phyloP scores from a whole-genome alignment of 192 early-diverging fungal genomes.

The Backusella liffmaniae region DNA sequence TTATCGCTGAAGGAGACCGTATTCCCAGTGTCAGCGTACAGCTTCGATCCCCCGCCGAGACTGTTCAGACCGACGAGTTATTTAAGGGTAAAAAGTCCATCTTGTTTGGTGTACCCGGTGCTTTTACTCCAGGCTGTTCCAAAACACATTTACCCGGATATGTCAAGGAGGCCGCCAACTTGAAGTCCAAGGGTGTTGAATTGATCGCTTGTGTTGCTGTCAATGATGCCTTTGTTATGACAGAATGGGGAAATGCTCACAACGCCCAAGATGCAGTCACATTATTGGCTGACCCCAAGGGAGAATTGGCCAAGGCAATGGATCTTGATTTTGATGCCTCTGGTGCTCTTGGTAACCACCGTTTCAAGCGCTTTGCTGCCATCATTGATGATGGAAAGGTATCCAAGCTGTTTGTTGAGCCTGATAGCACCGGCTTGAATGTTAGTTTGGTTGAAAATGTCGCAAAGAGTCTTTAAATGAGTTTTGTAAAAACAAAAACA shows the following conservation, averaged over 20 bases:
- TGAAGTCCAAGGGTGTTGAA: constrained; percentile 54
- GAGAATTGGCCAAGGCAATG: constrained; percentile 49
- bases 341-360: constrained; percentile 49
- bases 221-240: constrained; percentile 61
- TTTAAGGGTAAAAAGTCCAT: constrained; percentile 44
- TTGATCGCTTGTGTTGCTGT: constrained; percentile 51
- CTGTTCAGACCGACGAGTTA: constrained; percentile 39
- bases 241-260: constrained; percentile 45
- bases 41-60: constrained; percentile 41
- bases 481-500: not conserved
- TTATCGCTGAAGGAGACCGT: constrained; percentile 28
- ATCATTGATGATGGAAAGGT: constrained; percentile 44
- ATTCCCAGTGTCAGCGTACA: constrained; percentile 36
- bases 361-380: constrained; percentile 53
- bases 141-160: constrained; percentile 59
- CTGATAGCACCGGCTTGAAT: constrained; percentile 53
- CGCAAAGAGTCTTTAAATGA: constrained; percentile 37
- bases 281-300: constrained; percentile 55
- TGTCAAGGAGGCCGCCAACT: constrained; percentile 40
- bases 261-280: constrained; percentile 45
- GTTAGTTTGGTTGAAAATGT: constrained; percentile 48
- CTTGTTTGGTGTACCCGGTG: constrained; percentile 53
- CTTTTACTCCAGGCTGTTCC: constrained; percentile 67
- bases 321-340: constrained; percentile 59
- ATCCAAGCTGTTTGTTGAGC: constrained; percentile 36